Evolutionary conservation across 495 filamentous ascomycete species (phyloP), one percentile per base, ranked within the genome.

Genomic region (Durotheca rogersii): DNA sequence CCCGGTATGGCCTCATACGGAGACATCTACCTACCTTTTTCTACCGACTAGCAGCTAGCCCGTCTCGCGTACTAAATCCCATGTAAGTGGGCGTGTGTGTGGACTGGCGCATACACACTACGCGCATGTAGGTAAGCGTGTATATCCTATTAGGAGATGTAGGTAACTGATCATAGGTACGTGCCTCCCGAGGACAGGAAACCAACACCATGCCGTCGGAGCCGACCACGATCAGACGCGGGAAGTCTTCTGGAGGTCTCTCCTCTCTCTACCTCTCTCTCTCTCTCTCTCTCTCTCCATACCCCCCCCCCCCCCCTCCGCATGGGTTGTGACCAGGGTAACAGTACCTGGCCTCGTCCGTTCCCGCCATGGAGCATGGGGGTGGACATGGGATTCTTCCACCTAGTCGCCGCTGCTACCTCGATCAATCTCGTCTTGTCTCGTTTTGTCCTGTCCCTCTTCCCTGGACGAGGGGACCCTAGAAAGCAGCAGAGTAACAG

Each of bases 121-220:
- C n/a, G n/a, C n/a, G n/a, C n/a, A n/a, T n/a, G n/a, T n/a, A n/a
- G n/a, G n/a, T n/a, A n/a, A n/a, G n/a, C n/a, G n/a, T n/a, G n/a
- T n/a, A n/a, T n/a, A n/a, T n/a, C n/a, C n/a, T n/a, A n/a, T n/a
- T n/a, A n/a, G n/a, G n/a, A n/a, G n/a, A n/a, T n/a, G n/a, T n/a
- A n/a, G 29, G 41, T 30, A 9, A 34, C 38, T 50, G 33, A 21
- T 12, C 32, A 42, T 37, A 50, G 41, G 53, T 46, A 48, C 40
- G 41, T 52, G 51, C 44, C 47, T 55, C 47, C 52, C 57, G 51
- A 16, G n/a, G 41, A 25, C 47, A 23, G 37, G 43, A 42, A 4
- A 41, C 51, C 47, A 60, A 51, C 42, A 41, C 47, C 47, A 60
- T 60, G 57, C 57, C 51, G 57, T 52, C 52, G 52, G 57, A 48